These are phyloP conservation scores for Phellopilus nigrolimitatus DNA, from an alignment of 1,284 basidiomycete genomes.

Conservation along the genomic window DNA sequence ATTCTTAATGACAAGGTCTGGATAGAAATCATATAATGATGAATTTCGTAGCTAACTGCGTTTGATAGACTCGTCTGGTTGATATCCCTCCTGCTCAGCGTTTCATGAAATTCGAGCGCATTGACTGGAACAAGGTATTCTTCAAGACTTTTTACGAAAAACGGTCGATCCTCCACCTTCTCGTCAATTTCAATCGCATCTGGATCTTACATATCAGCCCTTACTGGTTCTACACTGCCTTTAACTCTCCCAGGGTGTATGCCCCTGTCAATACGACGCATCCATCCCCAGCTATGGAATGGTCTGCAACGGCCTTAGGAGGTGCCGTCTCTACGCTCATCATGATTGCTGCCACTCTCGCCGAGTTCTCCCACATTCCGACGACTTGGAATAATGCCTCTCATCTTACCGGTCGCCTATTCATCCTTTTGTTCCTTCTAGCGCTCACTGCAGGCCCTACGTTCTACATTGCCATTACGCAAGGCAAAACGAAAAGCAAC, in stretches of 20 bases:
- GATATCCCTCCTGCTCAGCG: slow-evolving; percentile 87
- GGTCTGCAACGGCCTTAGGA: slow-evolving; percentile 89
- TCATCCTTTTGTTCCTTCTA: slow-evolving; percentile 84
- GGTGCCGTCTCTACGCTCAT: slow-evolving; percentile 86
- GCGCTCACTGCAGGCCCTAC: slow-evolving; percentile 87
- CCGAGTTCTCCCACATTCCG: slow-evolving; percentile 94
- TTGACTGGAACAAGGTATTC: slow-evolving; percentile 90
- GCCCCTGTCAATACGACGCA: slow-evolving; percentile 55
- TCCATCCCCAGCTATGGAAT: slow-evolving; percentile 76
- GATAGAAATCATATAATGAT: slow-evolving; percentile 17
- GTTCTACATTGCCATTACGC: slow-evolving; percentile 82
- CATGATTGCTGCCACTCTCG: slow-evolving; percentile 87
- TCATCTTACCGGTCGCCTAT: slow-evolving; percentile 82
- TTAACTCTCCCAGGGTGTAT: slow-evolving; percentile 94
- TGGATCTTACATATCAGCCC: slow-evolving; percentile 91
- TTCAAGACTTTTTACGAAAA: slow-evolving; percentile 98
- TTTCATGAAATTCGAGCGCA: slow-evolving; percentile 84
- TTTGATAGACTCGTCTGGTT: slow-evolving; percentile 74
- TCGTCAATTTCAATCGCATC: slow-evolving; percentile 96
- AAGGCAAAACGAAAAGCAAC: slow-evolving; percentile 46
- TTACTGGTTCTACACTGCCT: slow-evolving; percentile 94
- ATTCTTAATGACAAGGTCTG: slow-evolving; percentile 80
- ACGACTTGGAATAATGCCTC: slow-evolving; percentile 97
- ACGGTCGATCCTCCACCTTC: slow-evolving; percentile 84
- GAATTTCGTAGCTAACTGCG: slow-evolving; percentile 10